phyloP scores from a whole-genome alignment of 106 monocot species.

The Acanthochlamys bracteata region DNA sequence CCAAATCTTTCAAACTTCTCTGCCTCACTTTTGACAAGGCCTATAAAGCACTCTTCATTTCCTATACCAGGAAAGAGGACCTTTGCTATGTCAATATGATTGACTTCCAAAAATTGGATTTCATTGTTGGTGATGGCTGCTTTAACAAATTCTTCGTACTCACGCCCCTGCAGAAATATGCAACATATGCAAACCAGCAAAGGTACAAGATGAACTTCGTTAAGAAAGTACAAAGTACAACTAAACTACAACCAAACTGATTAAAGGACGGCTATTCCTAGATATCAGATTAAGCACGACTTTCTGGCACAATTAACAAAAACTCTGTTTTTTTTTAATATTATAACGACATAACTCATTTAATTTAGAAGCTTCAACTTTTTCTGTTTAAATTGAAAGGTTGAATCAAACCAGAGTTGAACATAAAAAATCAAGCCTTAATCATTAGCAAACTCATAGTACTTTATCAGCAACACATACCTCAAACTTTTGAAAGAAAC shows the following conservation, averaged over 20 bases:
- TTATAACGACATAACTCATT: no score
- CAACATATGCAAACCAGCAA: neutral
- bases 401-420: no score
- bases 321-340: no score
- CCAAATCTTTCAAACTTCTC: constrained; percentile 81
- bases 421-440: no score
- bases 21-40: constrained; percentile 82
- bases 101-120: constrained; percentile 78
- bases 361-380: no score
- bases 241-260: no score
- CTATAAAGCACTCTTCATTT: constrained; percentile 47
- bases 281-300: no score
- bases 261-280: no score
- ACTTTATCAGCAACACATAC: constrained; percentile 14
- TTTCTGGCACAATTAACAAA: no score
- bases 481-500: constrained; percentile 69
- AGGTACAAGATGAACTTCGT: neutral
- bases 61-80: constrained; percentile 61
- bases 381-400: no score
- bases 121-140: constrained; percentile 70
- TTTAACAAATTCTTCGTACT: constrained; percentile 78
- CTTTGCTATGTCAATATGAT: constrained; percentile 51
- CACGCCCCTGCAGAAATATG: constrained; percentile 36
- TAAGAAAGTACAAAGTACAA: no score
- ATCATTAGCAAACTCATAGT: no score